Conservation (phyloP, 1,284 basidiomycete species). For the Marasmius oreades region DNA sequence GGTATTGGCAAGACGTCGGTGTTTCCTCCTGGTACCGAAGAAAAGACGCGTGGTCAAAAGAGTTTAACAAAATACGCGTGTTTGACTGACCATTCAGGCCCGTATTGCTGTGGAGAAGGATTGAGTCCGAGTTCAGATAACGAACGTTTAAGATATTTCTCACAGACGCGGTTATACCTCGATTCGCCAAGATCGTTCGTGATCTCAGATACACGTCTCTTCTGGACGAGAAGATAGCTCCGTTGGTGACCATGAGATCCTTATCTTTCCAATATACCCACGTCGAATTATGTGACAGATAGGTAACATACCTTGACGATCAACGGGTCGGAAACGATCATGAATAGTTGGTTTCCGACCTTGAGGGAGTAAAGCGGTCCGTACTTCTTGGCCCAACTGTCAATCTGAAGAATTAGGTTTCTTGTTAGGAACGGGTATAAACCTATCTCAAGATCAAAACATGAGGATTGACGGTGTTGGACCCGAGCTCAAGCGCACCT, state of each 20-base stretch:
- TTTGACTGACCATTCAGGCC: not conserved
- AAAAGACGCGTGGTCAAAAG: not conserved
- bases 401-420: conserved; percentile 34
- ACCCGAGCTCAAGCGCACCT: conserved; percentile 5
- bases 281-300: conserved; percentile 1
- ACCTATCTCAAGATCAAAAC: conserved; percentile 16
- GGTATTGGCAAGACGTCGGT: conserved; percentile 34
- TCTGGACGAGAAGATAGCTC: conserved; percentile 39
- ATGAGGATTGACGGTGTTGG: not conserved
- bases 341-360: conserved; percentile 37
- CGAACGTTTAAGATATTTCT: not conserved
- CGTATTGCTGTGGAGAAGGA: not conserved
- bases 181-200: conserved; percentile 34
- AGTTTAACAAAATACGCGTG: not conserved
- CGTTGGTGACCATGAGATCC: conserved; percentile 39
- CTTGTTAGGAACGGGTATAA: conserved; percentile 34
- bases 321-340: conserved; percentile 34
- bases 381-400: conserved; percentile 34
- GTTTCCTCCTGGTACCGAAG: conserved; percentile 31
- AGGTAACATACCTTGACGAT: conserved; percentile 35
- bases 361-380: conserved; percentile 33
- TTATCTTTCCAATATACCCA: not conserved
- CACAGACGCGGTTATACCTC: conserved; percentile 42
- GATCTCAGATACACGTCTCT: conserved; percentile 41
- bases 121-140: too few relatives aligned